Conservation (phyloP, 73 alveolate species). For the Paramecium pentaurelia region DNA sequence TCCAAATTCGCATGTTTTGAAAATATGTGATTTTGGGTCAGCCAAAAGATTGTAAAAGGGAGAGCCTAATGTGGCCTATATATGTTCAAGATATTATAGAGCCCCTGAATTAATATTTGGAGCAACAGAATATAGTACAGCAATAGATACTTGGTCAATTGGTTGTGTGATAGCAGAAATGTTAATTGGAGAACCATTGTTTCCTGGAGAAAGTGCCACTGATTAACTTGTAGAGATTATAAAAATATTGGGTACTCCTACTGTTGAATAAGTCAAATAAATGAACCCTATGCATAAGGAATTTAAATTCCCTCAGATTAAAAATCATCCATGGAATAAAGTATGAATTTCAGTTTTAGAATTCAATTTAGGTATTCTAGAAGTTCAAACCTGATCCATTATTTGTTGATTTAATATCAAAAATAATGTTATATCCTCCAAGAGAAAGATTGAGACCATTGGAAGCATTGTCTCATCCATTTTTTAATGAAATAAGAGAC, state of each 20-base stretch:
- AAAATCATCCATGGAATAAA: slow-evolving; percentile 67
- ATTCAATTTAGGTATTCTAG: background rate
- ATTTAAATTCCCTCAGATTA: slow-evolving; percentile 55
- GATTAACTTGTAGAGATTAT: slow-evolving; percentile 76
- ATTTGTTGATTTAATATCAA: slow-evolving; percentile 71
- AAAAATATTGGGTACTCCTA: slow-evolving; percentile 74
- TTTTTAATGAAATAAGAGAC: slow-evolving; percentile 84
- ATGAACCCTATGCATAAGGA: slow-evolving; percentile 76
- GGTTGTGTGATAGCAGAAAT: slow-evolving; percentile 73
- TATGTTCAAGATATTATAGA: slow-evolving; percentile 77
- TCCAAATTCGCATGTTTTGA: slow-evolving; percentile 69
- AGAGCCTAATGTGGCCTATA: slow-evolving; percentile 94
- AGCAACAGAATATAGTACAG: slow-evolving; percentile 86
- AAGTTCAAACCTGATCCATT: slow-evolving; percentile 65
- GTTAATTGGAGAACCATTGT: slow-evolving; percentile 73
- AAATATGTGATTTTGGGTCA: slow-evolving; percentile 95
- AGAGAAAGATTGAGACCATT: slow-evolving; percentile 70
- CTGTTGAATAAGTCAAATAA: slow-evolving; percentile 62
- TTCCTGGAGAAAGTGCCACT: slow-evolving; percentile 68
- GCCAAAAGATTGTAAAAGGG: slow-evolving; percentile 89
- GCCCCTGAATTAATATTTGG: slow-evolving; percentile 98
- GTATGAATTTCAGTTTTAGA: background rate
- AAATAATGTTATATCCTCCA: slow-evolving; percentile 79
- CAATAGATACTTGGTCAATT: slow-evolving; percentile 87
- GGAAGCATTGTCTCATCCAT: slow-evolving; percentile 78